Evolutionary conservation across 805 yeast species (phyloP), one percentile per base, ranked within the genome.

Genomic region (Cyberlindnera subsufficiens): DNA sequence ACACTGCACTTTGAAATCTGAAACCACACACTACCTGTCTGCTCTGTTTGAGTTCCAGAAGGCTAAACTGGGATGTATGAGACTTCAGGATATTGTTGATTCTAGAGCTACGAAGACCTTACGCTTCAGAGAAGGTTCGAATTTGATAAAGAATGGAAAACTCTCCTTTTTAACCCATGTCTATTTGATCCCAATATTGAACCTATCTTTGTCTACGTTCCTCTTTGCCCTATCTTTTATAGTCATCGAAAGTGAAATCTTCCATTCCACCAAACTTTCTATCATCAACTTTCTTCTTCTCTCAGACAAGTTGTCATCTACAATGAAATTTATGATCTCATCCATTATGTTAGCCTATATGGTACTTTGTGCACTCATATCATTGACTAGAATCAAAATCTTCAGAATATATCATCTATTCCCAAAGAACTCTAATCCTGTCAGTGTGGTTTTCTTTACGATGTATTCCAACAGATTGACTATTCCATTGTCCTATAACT

Each of bases 391-490:
- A 37, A 71, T 86, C 45, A 78, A 80, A 46, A 65, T 87, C 6
- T 87, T 87, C 69, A 82, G 83, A 56, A 72, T 83, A 60, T 87
- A 86, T 58, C 89, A 84, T 47, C 69, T 87, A 44, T 88, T 84
- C 13, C 78, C 82, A 16, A 73, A 72, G 48, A 74, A 79, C 41
- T 81, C 91, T 0, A 91, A 83, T 56, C 82, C 86, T 0, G 83
- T 86, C 0, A 79, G 87, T 14, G 74, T 84, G 18, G 71, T 86
- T 30, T 87, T 86, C 58, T 87, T 85, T 59, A 78, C 89, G 17
- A 82, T 85, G 54, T 86, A 87, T 54, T 80, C 86, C 16, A 83
- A 90, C 40, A 78, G 96, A 49, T 67, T 87, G 58, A 85, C 95
- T 0, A 80, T 87, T 11, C 96, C 96, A 10, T 67, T 87, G 48